phyloP scores from a whole-genome alignment of 2,329 filamentous ascomycete genomes.

The Aspergillus spinulosporus region DNA sequence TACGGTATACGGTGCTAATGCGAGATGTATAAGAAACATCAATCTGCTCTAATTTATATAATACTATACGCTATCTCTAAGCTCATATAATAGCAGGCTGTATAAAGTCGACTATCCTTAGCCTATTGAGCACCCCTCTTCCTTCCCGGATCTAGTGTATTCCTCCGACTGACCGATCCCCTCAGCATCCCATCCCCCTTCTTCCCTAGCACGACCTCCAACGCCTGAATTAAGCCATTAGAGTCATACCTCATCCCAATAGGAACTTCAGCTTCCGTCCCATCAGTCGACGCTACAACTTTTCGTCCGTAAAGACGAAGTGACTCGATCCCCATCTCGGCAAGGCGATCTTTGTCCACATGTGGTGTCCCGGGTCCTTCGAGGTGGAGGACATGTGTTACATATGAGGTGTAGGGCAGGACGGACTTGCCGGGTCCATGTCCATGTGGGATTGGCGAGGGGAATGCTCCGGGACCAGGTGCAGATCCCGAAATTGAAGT shows the following conservation, averaged over 20 bases:
- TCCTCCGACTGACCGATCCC: constrained; percentile 53
- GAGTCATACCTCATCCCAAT: constrained; percentile 70
- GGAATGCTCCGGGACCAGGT: not conserved
- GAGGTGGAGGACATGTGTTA: constrained; percentile 81
- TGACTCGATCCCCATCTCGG: constrained; percentile 70
- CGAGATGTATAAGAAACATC: not conserved
- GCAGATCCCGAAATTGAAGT: not conserved
- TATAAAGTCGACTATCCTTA: no score
- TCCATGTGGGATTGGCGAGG: not conserved
- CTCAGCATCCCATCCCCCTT: constrained; percentile 54
- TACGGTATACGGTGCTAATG: not conserved
- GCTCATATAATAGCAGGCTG: not conserved
- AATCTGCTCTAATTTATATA: not conserved
- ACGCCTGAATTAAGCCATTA: constrained; percentile 68
- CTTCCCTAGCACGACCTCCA: constrained; percentile 74
- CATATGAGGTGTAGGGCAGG: constrained; percentile 64
- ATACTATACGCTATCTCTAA: not conserved
- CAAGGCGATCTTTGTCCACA: constrained; percentile 67
- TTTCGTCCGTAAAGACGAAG: constrained; percentile 74
- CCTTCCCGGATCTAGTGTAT: constrained; percentile 52
- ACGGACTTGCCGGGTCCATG: not conserved
- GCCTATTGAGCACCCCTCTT: constrained; percentile 20
- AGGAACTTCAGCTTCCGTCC: constrained; percentile 46
- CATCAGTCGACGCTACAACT: constrained; percentile 38
- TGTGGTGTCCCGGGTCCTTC: constrained; percentile 68